Percentiles rank a stretch among this genome's conserved stretches.
These are phyloP conservation scores for Sporothrix phasma DNA, from an alignment of 2,329 filamentous ascomycete genomes.

Conservation along the genomic window DNA sequence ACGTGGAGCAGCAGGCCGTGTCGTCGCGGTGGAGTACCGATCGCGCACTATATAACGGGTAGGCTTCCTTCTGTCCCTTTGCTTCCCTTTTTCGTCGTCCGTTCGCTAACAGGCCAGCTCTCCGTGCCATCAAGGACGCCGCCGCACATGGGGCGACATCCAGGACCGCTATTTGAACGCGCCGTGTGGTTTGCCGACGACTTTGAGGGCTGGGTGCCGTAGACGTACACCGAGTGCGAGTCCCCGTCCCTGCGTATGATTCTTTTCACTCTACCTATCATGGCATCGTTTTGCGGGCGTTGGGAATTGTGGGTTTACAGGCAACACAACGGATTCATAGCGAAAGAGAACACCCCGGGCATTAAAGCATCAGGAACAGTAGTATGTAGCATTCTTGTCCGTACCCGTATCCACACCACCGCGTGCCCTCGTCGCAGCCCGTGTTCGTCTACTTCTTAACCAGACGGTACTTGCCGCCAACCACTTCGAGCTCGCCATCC, in stretches of 20 bases:
- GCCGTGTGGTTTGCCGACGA: slow-evolving; percentile 62
- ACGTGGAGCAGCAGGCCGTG: slow-evolving; percentile 62
- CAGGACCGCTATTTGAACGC: slow-evolving; percentile 56
- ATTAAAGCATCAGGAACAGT: neutral
- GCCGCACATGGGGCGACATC: slow-evolving; percentile 65
- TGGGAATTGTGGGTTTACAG: neutral
- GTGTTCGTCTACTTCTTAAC: slow-evolving; percentile 40
- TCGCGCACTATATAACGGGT: slow-evolving; percentile 79
- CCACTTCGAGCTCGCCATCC: slow-evolving; percentile 58
- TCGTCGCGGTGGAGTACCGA: slow-evolving; percentile 59
- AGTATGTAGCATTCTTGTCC: neutral
- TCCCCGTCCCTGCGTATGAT: neutral
- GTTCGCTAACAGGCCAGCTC: slow-evolving; percentile 33
- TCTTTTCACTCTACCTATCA: neutral
- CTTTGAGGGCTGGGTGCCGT: slow-evolving; percentile 53
- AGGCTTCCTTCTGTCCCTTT: slow-evolving; percentile 21
- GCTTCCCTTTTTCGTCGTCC: neutral
- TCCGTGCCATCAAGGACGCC: slow-evolving; percentile 66
- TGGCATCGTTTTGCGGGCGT: neutral
- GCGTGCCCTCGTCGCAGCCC: neutral
- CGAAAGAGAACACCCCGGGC: too few relatives aligned
- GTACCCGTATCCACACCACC: neutral
- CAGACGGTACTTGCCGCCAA: slow-evolving; percentile 60
- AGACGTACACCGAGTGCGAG: neutral
- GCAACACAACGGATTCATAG: neutral